Evolutionary conservation across 208 protist species (phyloP).

Genomic region (Trypanosoma cruzi): DNA sequence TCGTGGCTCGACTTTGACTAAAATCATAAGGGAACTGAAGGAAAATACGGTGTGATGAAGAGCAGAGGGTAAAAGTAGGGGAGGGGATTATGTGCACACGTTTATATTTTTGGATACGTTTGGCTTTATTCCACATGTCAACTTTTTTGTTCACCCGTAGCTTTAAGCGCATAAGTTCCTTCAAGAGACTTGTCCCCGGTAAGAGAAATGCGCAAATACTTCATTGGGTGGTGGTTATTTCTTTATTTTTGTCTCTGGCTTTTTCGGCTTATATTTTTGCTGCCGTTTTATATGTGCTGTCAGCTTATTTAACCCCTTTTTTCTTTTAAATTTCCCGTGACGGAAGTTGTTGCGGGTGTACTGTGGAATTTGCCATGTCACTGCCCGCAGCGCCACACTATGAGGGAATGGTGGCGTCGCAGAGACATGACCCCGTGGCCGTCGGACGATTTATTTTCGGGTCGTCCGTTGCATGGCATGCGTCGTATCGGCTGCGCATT

Average conservation of each 20-base stretch:
- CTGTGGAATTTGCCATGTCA: no score
- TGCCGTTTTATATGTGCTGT: no score
- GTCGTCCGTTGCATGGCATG: neutral
- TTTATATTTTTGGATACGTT: neutral
- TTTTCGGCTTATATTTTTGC: no score
- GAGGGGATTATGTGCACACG: neutral
- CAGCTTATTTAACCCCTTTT: no score
- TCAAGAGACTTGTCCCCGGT: neutral
- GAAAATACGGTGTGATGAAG: neutral
- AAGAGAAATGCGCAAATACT: no score
- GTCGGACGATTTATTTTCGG: neutral
- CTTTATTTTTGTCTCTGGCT: no score
- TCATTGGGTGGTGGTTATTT: no score
- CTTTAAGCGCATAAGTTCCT: neutral
- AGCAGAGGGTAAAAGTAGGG: neutral
- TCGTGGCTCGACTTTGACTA: constrained; percentile 27
- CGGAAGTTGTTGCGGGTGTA: no score
- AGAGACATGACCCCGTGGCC: neutral
- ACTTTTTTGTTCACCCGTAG: neutral
- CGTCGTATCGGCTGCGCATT: neutral
- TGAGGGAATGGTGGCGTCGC: neutral
- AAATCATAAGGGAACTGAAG: neutral
- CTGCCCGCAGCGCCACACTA: neutral
- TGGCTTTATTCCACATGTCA: neutral
- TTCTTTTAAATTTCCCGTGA: no score